Evolutionary conservation across 2,329 filamentous ascomycete species (phyloP), one percentile per base, ranked within the genome.

Genomic region (Leptoxyphium fumago): DNA sequence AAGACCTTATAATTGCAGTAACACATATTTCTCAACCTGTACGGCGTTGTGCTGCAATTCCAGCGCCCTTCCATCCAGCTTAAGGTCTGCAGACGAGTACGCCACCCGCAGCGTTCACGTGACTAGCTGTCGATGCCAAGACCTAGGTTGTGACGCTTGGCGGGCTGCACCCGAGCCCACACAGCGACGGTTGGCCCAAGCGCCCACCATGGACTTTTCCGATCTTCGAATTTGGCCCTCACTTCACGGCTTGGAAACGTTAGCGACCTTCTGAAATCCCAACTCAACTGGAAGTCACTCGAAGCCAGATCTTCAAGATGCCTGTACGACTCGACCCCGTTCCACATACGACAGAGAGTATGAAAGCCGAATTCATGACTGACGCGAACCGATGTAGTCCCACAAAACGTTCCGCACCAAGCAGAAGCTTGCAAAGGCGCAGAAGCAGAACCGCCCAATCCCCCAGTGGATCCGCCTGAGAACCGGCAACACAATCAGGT

Each of bases 341-440:
- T n/a, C 34, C 21, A 26, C 21, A 26, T 7, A 7, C 3, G 21
- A 26, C 21, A 26, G 17, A 38, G 34, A 38, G 34, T 17, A n/a
- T 38, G 13, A 38, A 38, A 38, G 34, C 8, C 13, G 17, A 17
- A 38, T 8, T n/a, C 6, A 6, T n/a, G 13, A 38, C 34, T 38
- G 39, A 42, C 40, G 34, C 36, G 7, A 10, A 14, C 44, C 34
- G 30, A 40, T 29, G 67, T 70, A 96, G 89, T 89, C 83, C 82
- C 87, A 98, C 78, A 98, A 98, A 83, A 85, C 88, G 69, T 98
- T 98, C 87, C 84, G 88, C 71, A 95, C 88, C 74, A 98, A 98
- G 88, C 84, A 93, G 74, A 98, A 98, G 91, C 87, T 98, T 77
- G 91, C 91, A 69, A 95, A 89, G 80, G 91, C 91, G 69, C 89